Evolutionary conservation across 148 eudicot genomes (phyloP).

Genomic region (Rhododendron vialii): DNA sequence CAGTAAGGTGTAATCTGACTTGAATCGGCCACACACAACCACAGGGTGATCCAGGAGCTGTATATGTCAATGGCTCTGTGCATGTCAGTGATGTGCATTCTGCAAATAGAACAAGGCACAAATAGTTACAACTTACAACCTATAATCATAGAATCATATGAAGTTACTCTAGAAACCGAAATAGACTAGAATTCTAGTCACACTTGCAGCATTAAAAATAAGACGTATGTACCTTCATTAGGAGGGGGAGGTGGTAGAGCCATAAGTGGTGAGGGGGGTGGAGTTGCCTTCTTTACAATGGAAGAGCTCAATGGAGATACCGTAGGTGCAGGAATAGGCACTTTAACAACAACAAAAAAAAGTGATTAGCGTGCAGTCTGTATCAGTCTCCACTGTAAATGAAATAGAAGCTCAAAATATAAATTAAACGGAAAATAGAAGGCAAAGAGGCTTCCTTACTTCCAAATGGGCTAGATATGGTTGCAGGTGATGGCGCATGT

Average conservation of each 20-base stretch:
- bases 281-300: slow-evolving; percentile 26
- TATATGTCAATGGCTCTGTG: slow-evolving; percentile 70
- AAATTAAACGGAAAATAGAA: neutral
- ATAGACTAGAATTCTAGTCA: neutral
- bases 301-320: slow-evolving; percentile 44
- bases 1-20: slow-evolving; percentile 48
- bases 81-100: slow-evolving; percentile 72
- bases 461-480: slow-evolving; percentile 25
- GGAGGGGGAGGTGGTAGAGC: slow-evolving; percentile 76
- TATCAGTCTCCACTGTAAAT: neutral
- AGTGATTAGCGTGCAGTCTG: neutral
- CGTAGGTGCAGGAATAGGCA: slow-evolving; percentile 40
- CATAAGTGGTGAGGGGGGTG: slow-evolving; percentile 42
- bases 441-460: slow-evolving; percentile 18
- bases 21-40: slow-evolving; percentile 92
- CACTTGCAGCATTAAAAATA: neutral
- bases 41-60: slow-evolving; percentile 71
- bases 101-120: slow-evolving; percentile 18
- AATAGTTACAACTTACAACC: neutral
- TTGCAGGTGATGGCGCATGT: slow-evolving; percentile 37
- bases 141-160: neutral
- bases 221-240: slow-evolving; percentile 51
- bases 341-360: slow-evolving; percentile 20
- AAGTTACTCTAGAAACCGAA: neutral
- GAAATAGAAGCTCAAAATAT: neutral